These are phyloP conservation scores for Alternaria sp. DNA, from an alignment of 2,329 filamentous ascomycete species.

Conservation along the genomic window DNA sequence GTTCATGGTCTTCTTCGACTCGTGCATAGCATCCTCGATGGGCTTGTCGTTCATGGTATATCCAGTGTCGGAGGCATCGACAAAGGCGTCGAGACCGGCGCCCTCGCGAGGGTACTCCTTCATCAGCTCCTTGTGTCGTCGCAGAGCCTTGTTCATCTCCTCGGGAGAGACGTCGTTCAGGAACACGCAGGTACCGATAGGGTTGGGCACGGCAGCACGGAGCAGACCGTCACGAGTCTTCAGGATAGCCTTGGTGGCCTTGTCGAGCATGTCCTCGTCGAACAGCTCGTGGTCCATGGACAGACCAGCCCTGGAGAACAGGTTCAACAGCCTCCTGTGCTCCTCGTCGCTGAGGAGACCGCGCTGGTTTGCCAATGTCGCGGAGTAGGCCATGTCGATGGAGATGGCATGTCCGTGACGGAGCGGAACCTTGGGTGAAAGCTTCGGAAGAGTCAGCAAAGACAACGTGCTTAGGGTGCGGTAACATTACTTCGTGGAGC, in stretches of 20 bases:
- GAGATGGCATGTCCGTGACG: conserved; percentile 77
- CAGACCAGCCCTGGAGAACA: conserved; percentile 73
- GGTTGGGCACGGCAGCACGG: conserved; percentile 71
- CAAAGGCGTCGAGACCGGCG: conserved; percentile 71
- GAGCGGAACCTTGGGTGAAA: conserved; percentile 70
- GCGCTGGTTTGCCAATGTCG: conserved; percentile 69
- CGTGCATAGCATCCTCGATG: conserved; percentile 40
- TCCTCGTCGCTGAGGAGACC: conserved; percentile 66
- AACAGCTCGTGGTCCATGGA: conserved; percentile 75
- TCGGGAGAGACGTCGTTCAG: conserved; percentile 69
- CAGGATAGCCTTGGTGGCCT: conserved; percentile 71
- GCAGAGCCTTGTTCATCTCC: conserved; percentile 67
- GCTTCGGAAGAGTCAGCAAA: conserved; percentile 47
- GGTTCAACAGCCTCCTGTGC: conserved; percentile 66
- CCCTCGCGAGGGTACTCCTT: conserved; percentile 68
- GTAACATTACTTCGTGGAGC: conserved; percentile 59
- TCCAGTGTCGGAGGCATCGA: conserved; percentile 73
- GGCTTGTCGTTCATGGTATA: conserved; percentile 57
- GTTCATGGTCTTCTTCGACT: conserved; percentile 28
- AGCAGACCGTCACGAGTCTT: conserved; percentile 74
- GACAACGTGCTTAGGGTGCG: background rate
- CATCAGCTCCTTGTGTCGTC: conserved; percentile 68
- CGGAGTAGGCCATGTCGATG: conserved; percentile 78
- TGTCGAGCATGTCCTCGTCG: conserved; percentile 68
- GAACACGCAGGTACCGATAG: conserved; percentile 71